These are phyloP conservation scores for Fusarium decemcellulare DNA, from an alignment of 2,329 filamentous ascomycete species.

Conservation along the genomic window DNA sequence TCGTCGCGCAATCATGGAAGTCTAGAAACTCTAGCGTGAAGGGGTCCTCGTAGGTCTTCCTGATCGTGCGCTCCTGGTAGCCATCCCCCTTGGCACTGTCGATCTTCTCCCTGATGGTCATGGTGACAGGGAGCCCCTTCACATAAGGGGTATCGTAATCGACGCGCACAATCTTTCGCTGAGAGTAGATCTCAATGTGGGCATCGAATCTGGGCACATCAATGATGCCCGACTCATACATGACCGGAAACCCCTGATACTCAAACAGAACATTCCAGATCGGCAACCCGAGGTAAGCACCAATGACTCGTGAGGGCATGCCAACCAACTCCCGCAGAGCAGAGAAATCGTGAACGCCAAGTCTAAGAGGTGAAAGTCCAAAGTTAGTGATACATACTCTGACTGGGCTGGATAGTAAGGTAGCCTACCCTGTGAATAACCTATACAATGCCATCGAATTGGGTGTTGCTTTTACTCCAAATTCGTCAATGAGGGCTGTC, in stretches of 20 bases:
- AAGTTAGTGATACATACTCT: slow-evolving; percentile 5
- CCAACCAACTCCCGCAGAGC: slow-evolving; percentile 28
- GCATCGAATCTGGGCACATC: slow-evolving; percentile 65
- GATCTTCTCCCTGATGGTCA: slow-evolving; percentile 58
- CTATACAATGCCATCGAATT: slow-evolving; percentile 1
- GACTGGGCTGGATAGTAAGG: slow-evolving; percentile 2
- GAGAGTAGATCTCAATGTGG: slow-evolving; percentile 63
- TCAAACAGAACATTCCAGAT: slow-evolving; percentile 42
- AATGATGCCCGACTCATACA: slow-evolving; percentile 69
- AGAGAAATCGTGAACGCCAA: slow-evolving; percentile 9
- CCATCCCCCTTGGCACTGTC: slow-evolving; percentile 46
- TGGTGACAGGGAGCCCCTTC: slow-evolving; percentile 63
- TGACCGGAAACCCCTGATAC: slow-evolving; percentile 59
- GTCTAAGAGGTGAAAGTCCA: neutral
- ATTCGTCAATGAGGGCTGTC: slow-evolving; percentile 36
- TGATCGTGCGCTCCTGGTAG: slow-evolving; percentile 42
- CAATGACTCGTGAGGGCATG: slow-evolving; percentile 24
- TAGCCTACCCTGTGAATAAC: slow-evolving; percentile 8
- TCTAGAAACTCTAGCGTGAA: slow-evolving; percentile 52
- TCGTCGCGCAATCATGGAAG: slow-evolving; percentile 31
- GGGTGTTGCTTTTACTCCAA: slow-evolving; percentile 11
- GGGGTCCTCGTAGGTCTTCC: slow-evolving; percentile 58
- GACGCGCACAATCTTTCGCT: slow-evolving; percentile 65
- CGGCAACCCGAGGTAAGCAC: slow-evolving; percentile 18
- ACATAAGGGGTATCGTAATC: slow-evolving; percentile 69